Conservation (phyloP, 2,329 filamentous ascomycete species). For the Podosphaera xanthii region DNA sequence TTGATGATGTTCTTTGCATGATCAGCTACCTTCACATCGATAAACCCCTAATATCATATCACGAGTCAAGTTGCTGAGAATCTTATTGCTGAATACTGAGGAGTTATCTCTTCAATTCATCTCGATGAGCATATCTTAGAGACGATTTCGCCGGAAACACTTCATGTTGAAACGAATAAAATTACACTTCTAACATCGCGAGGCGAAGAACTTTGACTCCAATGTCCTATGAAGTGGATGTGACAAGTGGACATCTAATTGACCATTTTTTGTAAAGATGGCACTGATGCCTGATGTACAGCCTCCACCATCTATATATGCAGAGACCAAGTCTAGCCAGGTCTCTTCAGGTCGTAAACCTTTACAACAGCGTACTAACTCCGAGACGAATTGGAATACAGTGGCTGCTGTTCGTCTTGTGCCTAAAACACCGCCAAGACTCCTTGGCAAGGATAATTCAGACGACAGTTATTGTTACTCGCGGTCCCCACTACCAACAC, state of each 20-base stretch:
- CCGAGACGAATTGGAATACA: constrained; percentile 3
- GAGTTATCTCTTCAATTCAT: neutral
- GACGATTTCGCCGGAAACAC: neutral
- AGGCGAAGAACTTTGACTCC: neutral
- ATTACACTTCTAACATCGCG: neutral
- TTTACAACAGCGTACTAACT: constrained; percentile 1
- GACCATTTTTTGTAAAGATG: neutral
- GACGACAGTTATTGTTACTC: constrained; percentile 9
- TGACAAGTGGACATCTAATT: neutral
- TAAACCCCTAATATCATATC: neutral
- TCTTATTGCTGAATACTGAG: neutral
- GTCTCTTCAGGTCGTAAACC: neutral
- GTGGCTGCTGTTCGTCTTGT: constrained; percentile 7
- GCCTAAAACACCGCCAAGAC: constrained; percentile 7
- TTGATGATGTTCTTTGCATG: neutral
- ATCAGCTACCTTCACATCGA: neutral
- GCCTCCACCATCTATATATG: neutral
- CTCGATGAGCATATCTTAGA: neutral
- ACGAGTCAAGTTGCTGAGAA: neutral
- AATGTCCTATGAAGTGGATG: neutral
- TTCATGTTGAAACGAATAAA: neutral
- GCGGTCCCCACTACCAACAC: constrained; percentile 15
- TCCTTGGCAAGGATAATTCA: constrained; percentile 2
- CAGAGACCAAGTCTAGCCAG: neutral
- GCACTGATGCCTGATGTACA: neutral